Conservation (phyloP, 352 stramenopile species). For the Globisporangium heterothallicum region DNA sequence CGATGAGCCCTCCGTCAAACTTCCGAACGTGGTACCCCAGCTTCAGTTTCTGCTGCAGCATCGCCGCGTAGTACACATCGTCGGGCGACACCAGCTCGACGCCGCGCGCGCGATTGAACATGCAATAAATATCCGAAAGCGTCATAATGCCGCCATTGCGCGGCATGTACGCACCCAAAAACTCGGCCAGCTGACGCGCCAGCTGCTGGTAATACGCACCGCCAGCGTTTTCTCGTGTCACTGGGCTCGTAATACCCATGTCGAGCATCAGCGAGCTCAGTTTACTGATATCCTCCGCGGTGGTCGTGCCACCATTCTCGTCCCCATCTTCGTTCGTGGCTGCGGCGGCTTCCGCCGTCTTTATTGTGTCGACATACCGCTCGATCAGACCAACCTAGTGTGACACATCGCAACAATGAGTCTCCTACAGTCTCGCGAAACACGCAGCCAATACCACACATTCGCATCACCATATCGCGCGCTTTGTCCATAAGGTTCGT, state of each 20-base stretch:
- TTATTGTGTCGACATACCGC: constrained; percentile 84
- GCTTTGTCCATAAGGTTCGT: constrained; percentile 88
- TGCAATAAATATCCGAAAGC: constrained; percentile 98
- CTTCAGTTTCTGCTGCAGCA: constrained; percentile 74
- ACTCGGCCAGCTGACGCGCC: constrained; percentile 87
- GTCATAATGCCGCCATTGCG: constrained; percentile 95
- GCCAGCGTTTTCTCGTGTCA: constrained; percentile 88
- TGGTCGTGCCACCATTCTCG: constrained; percentile 9
- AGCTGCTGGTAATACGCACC: constrained; percentile 89
- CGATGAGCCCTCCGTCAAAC: constrained; percentile 91
- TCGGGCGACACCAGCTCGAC: constrained; percentile 97
- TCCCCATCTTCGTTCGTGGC: constrained; percentile 13
- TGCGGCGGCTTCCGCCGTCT: constrained; percentile 26
- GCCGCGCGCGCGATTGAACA: constrained; percentile 97
- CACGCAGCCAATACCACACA: neutral
- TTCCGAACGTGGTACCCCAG: constrained; percentile 91
- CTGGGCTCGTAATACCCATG: constrained; percentile 91
- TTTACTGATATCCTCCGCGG: constrained; percentile 63
- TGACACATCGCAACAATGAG: constrained; percentile 3
- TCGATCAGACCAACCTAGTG: constrained; percentile 76
- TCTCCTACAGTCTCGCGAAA: neutral
- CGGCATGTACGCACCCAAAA: constrained; percentile 76
- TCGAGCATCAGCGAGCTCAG: constrained; percentile 87
- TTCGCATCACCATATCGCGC: constrained; percentile 75
- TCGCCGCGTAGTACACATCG: constrained; percentile 91